phyloP scores from a whole-genome alignment of 805 yeast species.

The Grigorovia transvaalensis region DNA sequence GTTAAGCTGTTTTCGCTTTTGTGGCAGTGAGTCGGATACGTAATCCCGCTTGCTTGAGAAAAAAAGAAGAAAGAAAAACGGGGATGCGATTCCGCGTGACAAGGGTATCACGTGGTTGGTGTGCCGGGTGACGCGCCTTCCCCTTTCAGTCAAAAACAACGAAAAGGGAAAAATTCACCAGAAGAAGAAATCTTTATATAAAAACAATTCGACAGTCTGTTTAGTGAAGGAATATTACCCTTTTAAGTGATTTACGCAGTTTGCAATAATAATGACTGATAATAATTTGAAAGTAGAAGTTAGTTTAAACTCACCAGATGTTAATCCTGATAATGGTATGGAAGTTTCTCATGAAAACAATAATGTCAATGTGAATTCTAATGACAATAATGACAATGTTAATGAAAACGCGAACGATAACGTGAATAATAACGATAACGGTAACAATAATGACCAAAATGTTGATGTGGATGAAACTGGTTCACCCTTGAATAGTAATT shows the following conservation, averaged over 20 bases:
- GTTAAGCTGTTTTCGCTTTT: not conserved
- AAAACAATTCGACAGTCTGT: not conserved
- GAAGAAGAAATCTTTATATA: not conserved
- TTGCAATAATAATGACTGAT: not conserved
- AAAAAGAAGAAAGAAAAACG: no score
- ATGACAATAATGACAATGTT: not conserved
- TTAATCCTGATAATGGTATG: not conserved
- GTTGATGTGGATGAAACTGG: not conserved
- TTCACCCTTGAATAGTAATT: not conserved
- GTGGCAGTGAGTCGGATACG: no score
- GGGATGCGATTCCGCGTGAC: not conserved
- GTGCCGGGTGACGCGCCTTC: not conserved
- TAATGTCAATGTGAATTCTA: not conserved
- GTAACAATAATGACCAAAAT: not conserved
- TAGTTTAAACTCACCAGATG: not conserved
- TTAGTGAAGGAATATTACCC: not conserved
- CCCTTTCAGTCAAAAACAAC: not conserved
- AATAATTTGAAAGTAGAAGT: not conserved
- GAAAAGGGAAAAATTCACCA: not conserved
- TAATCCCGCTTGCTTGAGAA: not conserved
- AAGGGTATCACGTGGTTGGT: not conserved
- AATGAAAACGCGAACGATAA: not conserved
- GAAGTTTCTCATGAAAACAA: not conserved
- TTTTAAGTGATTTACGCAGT: not conserved
- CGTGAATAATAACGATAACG: not conserved